phyloP scores from a whole-genome alignment of 139 green algal species.

The Chlorokybus atmophyticus region DNA sequence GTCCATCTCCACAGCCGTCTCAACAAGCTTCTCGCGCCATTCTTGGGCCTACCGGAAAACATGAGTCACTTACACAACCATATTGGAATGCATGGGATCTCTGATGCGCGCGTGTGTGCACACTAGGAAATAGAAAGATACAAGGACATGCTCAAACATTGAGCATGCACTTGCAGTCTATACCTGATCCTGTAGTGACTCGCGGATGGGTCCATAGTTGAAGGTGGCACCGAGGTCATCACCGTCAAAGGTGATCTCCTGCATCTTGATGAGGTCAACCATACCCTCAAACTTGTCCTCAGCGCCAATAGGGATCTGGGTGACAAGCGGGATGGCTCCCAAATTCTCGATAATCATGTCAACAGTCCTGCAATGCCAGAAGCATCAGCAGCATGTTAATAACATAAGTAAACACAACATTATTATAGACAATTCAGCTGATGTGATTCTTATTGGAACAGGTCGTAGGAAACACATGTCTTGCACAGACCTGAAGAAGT shows the following conservation, averaged over 20 bases:
- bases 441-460: no score
- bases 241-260: conserved; percentile 80
- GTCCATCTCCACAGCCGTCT: conserved; percentile 74
- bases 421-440: no score
- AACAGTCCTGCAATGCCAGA: conserved; percentile 12
- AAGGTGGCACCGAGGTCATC: conserved; percentile 81
- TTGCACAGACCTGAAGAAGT: conserved; percentile 70
- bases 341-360: conserved; percentile 76
- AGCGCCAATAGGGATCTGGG: conserved; percentile 79
- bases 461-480: neutral
- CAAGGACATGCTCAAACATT: no score
- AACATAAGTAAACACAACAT: no score
- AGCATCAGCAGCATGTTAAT: no score
- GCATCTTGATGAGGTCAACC: conserved; percentile 94
- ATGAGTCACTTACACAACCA: no score
- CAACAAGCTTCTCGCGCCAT: conserved; percentile 78
- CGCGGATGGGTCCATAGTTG: conserved; percentile 62
- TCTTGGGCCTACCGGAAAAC: conserved; percentile 61
- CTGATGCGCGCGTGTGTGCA: no score
- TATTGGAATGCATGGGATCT: no score
- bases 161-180: no score
- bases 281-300: conserved; percentile 88
- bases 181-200: conserved; percentile 39
- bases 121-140: no score
- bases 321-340: conserved; percentile 59